Base-by-base conservation (phyloP, 2,329 filamentous ascomycete genomes). In the Penicillium sp. region DNA sequence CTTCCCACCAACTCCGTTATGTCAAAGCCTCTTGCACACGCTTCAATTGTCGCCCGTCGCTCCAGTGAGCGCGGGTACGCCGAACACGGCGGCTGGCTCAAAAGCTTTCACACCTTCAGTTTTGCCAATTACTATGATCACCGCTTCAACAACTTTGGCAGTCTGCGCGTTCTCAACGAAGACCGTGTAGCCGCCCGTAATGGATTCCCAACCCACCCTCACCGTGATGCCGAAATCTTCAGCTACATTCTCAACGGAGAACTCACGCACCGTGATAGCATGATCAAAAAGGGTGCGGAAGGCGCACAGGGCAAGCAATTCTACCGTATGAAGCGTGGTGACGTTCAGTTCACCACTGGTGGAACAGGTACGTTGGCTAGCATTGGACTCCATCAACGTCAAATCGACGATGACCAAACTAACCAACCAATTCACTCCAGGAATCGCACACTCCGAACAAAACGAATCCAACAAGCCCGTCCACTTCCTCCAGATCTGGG, bases 401-500 rank as follows among this genome's bases (percentile, higher is more conserved):
- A 37, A 22, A 32, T n/a, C n/a, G n/a, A n/a, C n/a, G n/a, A n/a
- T n/a, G n/a, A n/a, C n/a, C n/a, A n/a, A n/a, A n/a, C n/a, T n/a
- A n/a, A n/a, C n/a, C n/a, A n/a, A n/a, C n/a, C n/a, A n/a, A n/a
- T n/a, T n/a, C n/a, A n/a, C n/a, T n/a, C n/a, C 15, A 70, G 80
- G 81, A 5, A 83, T 95, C 60, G 80, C 87, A 1, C 88, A 95
- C 68, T 86, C 82, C 7, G 88, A 95, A 70, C 82, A 84, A 70
- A 93, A 91, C 69, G 83, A 93, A 69, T 82, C 88, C 65, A 66
- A 72, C 46, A 71, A 77, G 13, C 80, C 87, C 39, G 85, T 88
- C 10, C 88, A 94, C 65, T 94, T 94, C 64, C 72, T 95, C 31
- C 88, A 95, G 69, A 94, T 95, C 60, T 95, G 88, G 88, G 87